These are phyloP conservation scores for Diaporthe sp. DNA, from an alignment of 2,329 filamentous ascomycete species.

Conservation along the genomic window DNA sequence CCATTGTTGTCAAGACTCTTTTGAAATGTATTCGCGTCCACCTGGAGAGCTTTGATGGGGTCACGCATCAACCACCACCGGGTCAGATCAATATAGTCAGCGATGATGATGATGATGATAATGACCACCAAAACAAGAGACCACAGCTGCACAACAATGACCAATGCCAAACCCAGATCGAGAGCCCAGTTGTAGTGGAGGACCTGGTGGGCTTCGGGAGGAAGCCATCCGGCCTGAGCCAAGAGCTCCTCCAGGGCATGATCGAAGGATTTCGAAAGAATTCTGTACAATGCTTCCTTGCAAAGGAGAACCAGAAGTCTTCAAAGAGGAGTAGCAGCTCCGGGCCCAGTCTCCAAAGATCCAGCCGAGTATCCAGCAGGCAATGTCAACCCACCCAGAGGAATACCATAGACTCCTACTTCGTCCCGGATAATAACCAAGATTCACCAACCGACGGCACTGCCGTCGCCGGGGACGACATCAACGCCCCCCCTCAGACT, in stretches of 20 bases:
- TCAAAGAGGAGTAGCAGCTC: not conserved
- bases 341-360: not conserved
- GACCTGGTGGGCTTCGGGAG: not conserved
- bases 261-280: not conserved
- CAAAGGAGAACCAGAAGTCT: not conserved
- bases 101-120: constrained; percentile 9
- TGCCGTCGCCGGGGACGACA: not conserved
- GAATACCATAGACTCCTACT: not conserved
- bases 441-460: not conserved
- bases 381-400: not conserved
- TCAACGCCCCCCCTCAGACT: not conserved
- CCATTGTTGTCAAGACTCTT: constrained; percentile 61
- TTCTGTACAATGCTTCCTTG: not conserved
- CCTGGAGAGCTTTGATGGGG: constrained; percentile 56
- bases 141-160: not conserved
- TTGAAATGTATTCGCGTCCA: constrained; percentile 60
- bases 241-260: not conserved
- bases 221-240: not conserved
- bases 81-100: constrained; percentile 16
- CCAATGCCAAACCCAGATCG: not conserved
- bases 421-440: not conserved
- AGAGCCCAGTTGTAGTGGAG: not conserved
- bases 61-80: constrained; percentile 36
- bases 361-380: not conserved
- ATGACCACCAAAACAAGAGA: not conserved